phyloP scores from a whole-genome alignment of 2,329 filamentous ascomycete genomes.

The Fusarium camptoceras region DNA sequence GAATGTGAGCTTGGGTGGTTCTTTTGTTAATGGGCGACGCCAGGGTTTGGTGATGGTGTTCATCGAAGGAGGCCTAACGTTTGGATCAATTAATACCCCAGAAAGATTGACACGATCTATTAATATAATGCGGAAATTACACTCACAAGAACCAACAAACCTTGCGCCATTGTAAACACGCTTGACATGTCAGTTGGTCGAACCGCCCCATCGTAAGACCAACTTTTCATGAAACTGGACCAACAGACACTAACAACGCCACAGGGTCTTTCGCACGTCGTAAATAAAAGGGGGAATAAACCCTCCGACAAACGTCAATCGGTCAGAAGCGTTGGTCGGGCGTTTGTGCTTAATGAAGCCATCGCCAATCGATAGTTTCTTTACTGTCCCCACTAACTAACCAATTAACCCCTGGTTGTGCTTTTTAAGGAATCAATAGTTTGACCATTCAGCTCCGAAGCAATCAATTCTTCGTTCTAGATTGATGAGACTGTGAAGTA shows the following conservation, averaged over 20 bases:
- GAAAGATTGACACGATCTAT: not conserved
- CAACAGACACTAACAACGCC: not conserved
- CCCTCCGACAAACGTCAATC: not conserved
- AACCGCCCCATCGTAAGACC: not conserved
- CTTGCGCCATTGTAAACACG: not conserved
- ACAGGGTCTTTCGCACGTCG: not conserved
- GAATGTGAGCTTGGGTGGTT: slow-evolving; percentile 19
- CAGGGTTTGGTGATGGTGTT: not conserved
- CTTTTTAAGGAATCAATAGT: slow-evolving; percentile 12
- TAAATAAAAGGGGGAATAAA: not conserved
- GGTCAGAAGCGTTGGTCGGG: not conserved
- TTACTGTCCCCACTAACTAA: not conserved
- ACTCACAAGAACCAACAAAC: not conserved
- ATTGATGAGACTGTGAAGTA: not conserved
- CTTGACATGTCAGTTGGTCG: not conserved
- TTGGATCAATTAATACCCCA: not conserved
- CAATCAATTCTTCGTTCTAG: not conserved
- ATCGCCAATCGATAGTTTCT: slow-evolving; percentile 21
- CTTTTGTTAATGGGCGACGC: not conserved
- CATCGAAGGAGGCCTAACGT: not conserved
- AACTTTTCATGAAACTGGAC: not conserved
- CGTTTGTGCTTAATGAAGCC: not conserved
- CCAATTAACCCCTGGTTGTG: not conserved
- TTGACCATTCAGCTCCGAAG: not conserved
- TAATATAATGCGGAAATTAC: not conserved